Conservation (phyloP, 495 filamentous ascomycete genomes). For the Xylaria telfairii region DNA sequence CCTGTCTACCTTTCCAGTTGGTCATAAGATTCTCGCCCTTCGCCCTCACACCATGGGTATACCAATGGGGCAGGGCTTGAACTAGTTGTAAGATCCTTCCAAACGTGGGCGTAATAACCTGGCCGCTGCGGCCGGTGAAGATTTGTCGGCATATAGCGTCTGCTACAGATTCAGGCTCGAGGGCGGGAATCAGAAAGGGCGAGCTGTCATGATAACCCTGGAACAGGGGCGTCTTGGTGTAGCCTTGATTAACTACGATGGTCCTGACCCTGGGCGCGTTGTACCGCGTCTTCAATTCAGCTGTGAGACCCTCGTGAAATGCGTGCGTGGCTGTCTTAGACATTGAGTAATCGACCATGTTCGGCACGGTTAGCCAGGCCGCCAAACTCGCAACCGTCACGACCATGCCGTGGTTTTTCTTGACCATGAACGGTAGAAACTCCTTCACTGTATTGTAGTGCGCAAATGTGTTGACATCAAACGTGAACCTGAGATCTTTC, state of each 20-base stretch:
- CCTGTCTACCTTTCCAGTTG: conserved; percentile 53
- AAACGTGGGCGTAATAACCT: conserved; percentile 61
- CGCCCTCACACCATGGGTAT: conserved; percentile 43
- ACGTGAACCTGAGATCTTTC: conserved; percentile 64
- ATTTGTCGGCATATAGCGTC: conserved; percentile 68
- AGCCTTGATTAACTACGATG: conserved; percentile 69
- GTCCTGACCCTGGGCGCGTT: conserved; percentile 69
- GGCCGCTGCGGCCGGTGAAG: conserved; percentile 60
- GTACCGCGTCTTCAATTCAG: conserved; percentile 66
- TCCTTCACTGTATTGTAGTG: conserved; percentile 70
- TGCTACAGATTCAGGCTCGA: conserved; percentile 69
- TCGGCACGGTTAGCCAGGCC: conserved; percentile 63
- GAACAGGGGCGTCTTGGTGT: conserved; percentile 67
- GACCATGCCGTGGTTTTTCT: conserved; percentile 72
- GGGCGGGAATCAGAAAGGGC: conserved; percentile 59
- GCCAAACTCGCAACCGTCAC: conserved; percentile 74
- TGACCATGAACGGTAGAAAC: conserved; percentile 71
- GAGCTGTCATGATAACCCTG: conserved; percentile 60
- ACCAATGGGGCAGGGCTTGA: conserved; percentile 54
- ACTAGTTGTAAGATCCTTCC: conserved; percentile 42
- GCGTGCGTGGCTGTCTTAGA: conserved; percentile 69
- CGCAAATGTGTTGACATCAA: conserved; percentile 73
- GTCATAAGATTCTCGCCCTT: conserved; percentile 50
- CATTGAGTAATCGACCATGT: conserved; percentile 70
- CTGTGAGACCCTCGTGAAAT: conserved; percentile 73